Evolutionary conservation across 495 filamentous ascomycete species (phyloP), one percentile per base, ranked within the genome.

Genomic region (Amniculicola lignicola): DNA sequence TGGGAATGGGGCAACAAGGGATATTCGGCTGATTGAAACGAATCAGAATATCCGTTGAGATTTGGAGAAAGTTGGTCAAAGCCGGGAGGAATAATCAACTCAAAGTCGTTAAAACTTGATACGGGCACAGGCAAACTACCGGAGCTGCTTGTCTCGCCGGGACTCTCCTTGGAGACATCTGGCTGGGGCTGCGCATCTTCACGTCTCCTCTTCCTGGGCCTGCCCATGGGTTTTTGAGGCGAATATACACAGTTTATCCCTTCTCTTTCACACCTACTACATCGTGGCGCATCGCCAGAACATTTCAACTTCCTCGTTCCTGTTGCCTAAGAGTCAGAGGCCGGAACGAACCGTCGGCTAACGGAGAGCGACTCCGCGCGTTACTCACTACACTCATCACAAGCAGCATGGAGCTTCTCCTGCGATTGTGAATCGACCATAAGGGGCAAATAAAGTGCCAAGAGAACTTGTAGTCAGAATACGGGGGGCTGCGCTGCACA

Each of bases 221-320:
- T 46, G 10, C 69, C 69, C 69, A 70, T 71, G 10, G 21, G 63
- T 51, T 70, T 71, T 47, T 71, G 70, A 9, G 59, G 49, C 19
- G 67, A 70, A 57, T 71, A 72, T 15, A 67, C 48, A 37, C 70
- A 72, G 44, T 42, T 7, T n/a, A 72, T 59, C 3, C 36, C 36
- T 38, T 72, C 69, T 31, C 52, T 18, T 12, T 28, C 29, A 46
- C 70, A 72, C 40, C 70, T 56, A 16, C 45, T 29, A 41, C 70
- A 72, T 12, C 37, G 10, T 14, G 65, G 63, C 9, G 29, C 28
- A 14, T 60, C 59, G 36, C 70, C 65, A 3, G 62, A 63, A 51
- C 70, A 72, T 53, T 68, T 70, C 29, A 72, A 37, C 53, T 72
- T 72, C 48, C 66, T 50, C 11, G 56, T 61, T 41, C 69, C 66